Base-by-base conservation (phyloP, 1,139 yeast species). In the Magnusiomyces suaveolens region DNA sequence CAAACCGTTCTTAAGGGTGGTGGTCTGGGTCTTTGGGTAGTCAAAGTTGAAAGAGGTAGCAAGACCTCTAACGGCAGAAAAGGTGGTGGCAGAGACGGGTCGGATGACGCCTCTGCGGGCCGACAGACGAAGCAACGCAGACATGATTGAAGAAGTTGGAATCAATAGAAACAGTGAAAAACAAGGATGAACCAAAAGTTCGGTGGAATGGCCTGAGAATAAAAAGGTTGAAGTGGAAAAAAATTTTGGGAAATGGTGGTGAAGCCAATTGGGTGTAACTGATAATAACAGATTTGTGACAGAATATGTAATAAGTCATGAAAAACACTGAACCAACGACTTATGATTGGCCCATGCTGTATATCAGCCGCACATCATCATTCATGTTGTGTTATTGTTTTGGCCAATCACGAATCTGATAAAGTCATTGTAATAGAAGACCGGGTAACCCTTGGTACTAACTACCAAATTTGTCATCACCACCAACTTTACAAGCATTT, bases 1-100 rank as follows among this genome's bases (percentile, higher is more conserved):
- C 52, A 92, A 72, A 1, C 99, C 99, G 68, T 94, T 92, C 14
- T 82, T 72, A 54, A 87, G 74, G 6, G 81, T 78, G 2, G 92
- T 79, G 33, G 85, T 82, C 63, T 74, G 73, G 25, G 86, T 80
- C 50, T 68, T 69, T 33, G 83, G 79, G 54, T 69, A 72, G 63
- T 64, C 51, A 62, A 63, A 60, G 47, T 52, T 48, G 46, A 43
- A 48, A 60, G 32, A 56, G 21, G 63, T 52, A 24, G 63, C 62
- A 43, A 64, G 59, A 26, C 59, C 56, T 52, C 70, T 58, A 20
- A 58, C 57, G 33, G 54, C 49, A 43, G 52, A 14, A 26, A 32
- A 29, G 21, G 36, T 16, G 21, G 47, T 38, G 18, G 32, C 26
- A 8, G 49, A 46, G 52, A 46, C 52, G 36, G 47, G 43, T n/a